Base-by-base conservation (phyloP, 371 early-diverging fungal genomes). In the Mortierella sp. region DNA sequence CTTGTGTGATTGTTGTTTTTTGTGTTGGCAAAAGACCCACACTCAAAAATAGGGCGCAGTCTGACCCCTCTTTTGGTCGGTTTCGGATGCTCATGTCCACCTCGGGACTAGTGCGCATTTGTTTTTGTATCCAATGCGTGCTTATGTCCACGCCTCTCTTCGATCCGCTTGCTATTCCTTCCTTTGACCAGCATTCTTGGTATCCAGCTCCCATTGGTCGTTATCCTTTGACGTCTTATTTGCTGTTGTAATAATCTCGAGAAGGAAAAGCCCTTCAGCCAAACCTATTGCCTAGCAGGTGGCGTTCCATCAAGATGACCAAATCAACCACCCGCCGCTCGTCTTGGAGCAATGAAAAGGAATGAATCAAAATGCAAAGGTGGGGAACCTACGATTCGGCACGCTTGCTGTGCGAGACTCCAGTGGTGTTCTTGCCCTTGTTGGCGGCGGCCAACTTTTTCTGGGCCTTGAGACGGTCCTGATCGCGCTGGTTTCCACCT, bases 401-500 rank as follows among this genome's bases (percentile, higher is more conserved):
- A 21, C 82, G 78, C 79, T 82, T 82, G 48, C 71, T 50, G 44
- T 78, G 75, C 28, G 78, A 75, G 69, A 72, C 59, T 5, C 78
- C 82, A 28, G 70, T 57, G 1, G 31, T 44, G 59, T 82, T 82
- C 61, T 78, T 78, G 61, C 81, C 72, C 73, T 82, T 82, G 73
- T 67, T 55, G 51, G 24, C 69, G 21, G 71, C 69, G 5, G 78
- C 78, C 67, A 82, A 37, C 78, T 82, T 82, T 78, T 82, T 82
- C 72, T 82, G 82, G 51, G 78, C 78, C 73, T 78, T 82, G 24
- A 61, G 79, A 73, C 82, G 82, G 69, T 82, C 82, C 75, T 48
- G 72, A 48, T 82, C 82, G 43, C 82, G 75, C 76, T 82, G 82
- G 70, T 82, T 82, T 54, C 82, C 82, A 76, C 82, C 82, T 81